These are phyloP conservation scores for Fusarium napiforme DNA, from an alignment of 2,329 filamentous ascomycete genomes.

Conservation along the genomic window DNA sequence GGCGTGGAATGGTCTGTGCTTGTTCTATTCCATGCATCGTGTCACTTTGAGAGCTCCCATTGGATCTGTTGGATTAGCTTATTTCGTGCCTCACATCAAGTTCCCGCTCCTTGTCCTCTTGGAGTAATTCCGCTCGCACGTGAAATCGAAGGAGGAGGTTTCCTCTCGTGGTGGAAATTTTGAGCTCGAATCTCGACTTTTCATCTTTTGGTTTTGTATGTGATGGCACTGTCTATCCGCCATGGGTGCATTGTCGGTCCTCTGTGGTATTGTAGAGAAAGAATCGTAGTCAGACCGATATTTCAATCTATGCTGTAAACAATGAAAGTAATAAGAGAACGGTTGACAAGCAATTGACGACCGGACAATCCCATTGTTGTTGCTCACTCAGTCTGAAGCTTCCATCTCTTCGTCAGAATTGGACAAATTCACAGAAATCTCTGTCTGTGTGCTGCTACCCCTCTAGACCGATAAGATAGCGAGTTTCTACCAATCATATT, in stretches of 20 bases:
- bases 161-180: neutral
- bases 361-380: too few species aligned
- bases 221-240: neutral
- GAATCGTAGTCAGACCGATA: neutral
- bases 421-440: slow-evolving; percentile 17
- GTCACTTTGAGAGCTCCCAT: slow-evolving; percentile 6
- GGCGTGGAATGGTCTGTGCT: slow-evolving; percentile 9
- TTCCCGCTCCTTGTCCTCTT: slow-evolving; percentile 10
- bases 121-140: slow-evolving; percentile 21
- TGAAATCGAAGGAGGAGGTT: slow-evolving; percentile 31
- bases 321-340: neutral
- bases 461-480: slow-evolving; percentile 26
- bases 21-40: slow-evolving; percentile 6
- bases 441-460: slow-evolving; percentile 14
- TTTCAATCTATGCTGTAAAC: neutral
- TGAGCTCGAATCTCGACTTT: slow-evolving; percentile 29
- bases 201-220: slow-evolving; percentile 13
- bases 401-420: neutral
- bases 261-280: neutral
- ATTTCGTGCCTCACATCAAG: slow-evolving; percentile 21
- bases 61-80: slow-evolving; percentile 29
- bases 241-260: neutral
- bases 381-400: neutral
- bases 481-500: slow-evolving; percentile 11
- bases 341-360: neutral